Percentiles rank a stretch among this genome's conserved stretches.
These are phyloP conservation scores for Liriodendron chinense DNA, from an alignment of 164 flowering plant species.

Conservation along the genomic window DNA sequence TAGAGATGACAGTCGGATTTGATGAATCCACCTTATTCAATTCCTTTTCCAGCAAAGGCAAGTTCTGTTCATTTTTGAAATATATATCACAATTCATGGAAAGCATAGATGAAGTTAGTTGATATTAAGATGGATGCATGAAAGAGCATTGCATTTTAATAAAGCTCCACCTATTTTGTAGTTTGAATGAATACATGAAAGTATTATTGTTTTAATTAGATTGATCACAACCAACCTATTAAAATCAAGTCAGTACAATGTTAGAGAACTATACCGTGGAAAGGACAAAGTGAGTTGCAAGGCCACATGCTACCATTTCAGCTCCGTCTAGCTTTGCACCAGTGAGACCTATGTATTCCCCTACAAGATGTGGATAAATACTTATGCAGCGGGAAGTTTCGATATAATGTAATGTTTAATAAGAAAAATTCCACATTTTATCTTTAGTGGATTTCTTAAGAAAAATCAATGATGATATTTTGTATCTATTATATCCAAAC, in stretches of 20 bases:
- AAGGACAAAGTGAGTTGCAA: conserved; percentile 87
- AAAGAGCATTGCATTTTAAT: too few species aligned
- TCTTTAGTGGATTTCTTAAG: background rate
- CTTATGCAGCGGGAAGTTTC: background rate
- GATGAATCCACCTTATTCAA: conserved; percentile 39
- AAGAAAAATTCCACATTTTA: background rate
- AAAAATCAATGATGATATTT: background rate
- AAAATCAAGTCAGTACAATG: too few species aligned
- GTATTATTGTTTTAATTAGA: too few species aligned
- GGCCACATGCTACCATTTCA: conserved; percentile 91
- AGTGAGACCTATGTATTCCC: conserved; percentile 84
- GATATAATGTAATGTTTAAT: background rate
- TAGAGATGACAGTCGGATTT: conserved; percentile 45
- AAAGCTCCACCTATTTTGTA: too few species aligned
- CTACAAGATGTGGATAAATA: conserved; percentile 20
- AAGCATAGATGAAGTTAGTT: too few species aligned
- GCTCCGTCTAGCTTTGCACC: conserved; percentile 87
- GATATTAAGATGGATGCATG: too few species aligned
- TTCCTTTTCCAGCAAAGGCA: conserved; percentile 60
- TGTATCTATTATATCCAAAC: too few species aligned
- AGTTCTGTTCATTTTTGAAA: conserved; percentile 34
- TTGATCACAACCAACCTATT: too few species aligned
- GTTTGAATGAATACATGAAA: too few species aligned
- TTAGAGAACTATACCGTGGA: conserved; percentile 38
- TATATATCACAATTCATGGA: too few species aligned